Evolutionary conservation across 305 asterid genomes (phyloP).

Genomic region (Petunia hybrid): DNA sequence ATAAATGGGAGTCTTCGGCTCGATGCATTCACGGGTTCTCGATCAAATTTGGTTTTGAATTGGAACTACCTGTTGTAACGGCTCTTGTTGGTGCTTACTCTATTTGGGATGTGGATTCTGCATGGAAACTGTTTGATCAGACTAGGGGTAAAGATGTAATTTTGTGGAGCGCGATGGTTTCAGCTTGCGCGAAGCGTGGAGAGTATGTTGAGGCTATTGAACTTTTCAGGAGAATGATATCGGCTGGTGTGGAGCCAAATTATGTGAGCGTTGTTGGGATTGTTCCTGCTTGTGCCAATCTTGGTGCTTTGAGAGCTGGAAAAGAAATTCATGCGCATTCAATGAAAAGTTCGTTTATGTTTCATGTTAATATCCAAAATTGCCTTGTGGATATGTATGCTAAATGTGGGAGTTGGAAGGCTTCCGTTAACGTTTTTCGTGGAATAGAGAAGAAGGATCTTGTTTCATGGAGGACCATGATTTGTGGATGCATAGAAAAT

Average conservation of each 20-base stretch:
- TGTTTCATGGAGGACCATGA: slow-evolving; percentile 79
- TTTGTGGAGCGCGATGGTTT: slow-evolving; percentile 74
- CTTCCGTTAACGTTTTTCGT: slow-evolving; percentile 55
- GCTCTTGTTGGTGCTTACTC: slow-evolving; percentile 74
- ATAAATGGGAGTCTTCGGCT: slow-evolving; percentile 46
- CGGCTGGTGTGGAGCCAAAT: slow-evolving; percentile 60
- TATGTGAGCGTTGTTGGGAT: slow-evolving; percentile 60
- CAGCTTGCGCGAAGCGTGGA: slow-evolving; percentile 60
- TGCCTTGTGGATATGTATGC: slow-evolving; percentile 70
- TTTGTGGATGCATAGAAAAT: slow-evolving; percentile 60
- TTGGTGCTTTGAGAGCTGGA: slow-evolving; percentile 58
- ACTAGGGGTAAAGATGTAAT: slow-evolving; percentile 59
- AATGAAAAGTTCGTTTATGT: slow-evolving; percentile 48
- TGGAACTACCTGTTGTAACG: slow-evolving; percentile 59
- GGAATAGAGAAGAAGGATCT: slow-evolving; percentile 64
- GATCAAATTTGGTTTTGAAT: slow-evolving; percentile 60
- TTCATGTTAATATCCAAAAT: slow-evolving; percentile 53
- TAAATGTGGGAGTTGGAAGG: slow-evolving; percentile 61
- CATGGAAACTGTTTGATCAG: slow-evolving; percentile 53
- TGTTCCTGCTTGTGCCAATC: slow-evolving; percentile 73
- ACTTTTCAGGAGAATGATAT: slow-evolving; percentile 57
- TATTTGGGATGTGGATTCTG: slow-evolving; percentile 55
- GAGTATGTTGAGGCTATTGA: slow-evolving; percentile 58
- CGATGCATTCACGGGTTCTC: slow-evolving; percentile 63
- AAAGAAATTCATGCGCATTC: slow-evolving; percentile 72